Evolutionary conservation across 495 filamentous ascomycete species (phyloP).

Genomic region (Podospora pseudoanserina): DNA sequence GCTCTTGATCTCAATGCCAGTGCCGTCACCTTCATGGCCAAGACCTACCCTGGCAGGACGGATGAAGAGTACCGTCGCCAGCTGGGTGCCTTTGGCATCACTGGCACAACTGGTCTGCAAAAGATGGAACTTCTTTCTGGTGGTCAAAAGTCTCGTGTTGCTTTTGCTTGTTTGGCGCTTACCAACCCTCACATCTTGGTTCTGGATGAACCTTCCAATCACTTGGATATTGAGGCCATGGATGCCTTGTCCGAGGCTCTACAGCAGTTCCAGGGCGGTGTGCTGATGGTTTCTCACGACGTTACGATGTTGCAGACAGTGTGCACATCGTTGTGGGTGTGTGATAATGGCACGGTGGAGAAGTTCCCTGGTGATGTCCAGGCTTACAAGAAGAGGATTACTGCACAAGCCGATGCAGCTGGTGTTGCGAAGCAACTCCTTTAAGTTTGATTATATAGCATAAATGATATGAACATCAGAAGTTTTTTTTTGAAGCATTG

Average conservation of each 20-base stretch:
- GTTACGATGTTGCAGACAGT: constrained; percentile 96
- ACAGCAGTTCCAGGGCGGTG: constrained; percentile 83
- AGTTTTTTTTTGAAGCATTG: not conserved
- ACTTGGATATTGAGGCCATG: constrained; percentile 99
- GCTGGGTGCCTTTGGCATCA: constrained; percentile 96
- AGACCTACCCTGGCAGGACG: constrained; percentile 79
- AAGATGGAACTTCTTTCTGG: constrained; percentile 93
- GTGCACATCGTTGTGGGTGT: constrained; percentile 93
- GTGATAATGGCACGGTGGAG: constrained; percentile 91
- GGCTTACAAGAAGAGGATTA: constrained; percentile 96
- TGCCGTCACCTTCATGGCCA: constrained; percentile 93
- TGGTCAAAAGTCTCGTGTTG: constrained; percentile 97
- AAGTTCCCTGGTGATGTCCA: constrained; percentile 94
- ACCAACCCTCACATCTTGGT: constrained; percentile 96
- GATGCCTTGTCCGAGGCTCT: constrained; percentile 86
- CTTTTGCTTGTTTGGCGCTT: constrained; percentile 89
- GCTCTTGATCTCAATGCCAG: constrained; percentile 84
- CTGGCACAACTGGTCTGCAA: constrained; percentile 93
- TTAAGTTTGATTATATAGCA: not conserved
- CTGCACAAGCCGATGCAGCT: constrained; percentile 78
- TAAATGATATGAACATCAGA: not conserved
- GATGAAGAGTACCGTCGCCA: constrained; percentile 98
- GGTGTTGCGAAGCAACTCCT: constrained; percentile 70
- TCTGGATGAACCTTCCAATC: constrained; percentile 97
- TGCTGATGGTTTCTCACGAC: constrained; percentile 98